Conservation (phyloP, 169 alveolate genomes). For the Plasmodium sp. region DNA sequence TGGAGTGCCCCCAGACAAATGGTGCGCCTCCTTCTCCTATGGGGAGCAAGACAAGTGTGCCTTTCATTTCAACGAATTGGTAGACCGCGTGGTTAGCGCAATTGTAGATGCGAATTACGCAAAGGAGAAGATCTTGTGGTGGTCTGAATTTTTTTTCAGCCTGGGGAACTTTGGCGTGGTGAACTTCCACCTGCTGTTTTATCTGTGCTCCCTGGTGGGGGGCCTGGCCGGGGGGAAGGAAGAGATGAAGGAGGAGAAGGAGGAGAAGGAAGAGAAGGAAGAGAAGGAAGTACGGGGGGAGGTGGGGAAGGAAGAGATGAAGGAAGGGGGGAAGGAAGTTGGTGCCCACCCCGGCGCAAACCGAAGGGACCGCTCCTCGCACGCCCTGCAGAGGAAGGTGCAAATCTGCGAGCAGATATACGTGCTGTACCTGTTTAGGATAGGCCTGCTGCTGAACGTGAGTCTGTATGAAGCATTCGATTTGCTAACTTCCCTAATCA, state of each 20-base stretch:
- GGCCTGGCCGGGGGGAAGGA: neutral
- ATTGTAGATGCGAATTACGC: constrained; percentile 7
- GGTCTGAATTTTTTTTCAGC: constrained; percentile 30
- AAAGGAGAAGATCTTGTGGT: constrained; percentile 21
- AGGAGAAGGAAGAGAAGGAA: neutral
- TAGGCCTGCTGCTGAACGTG: constrained; percentile 26
- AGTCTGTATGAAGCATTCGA: constrained; percentile 48
- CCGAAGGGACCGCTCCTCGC: neutral
- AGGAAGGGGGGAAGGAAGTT: too few relatives aligned
- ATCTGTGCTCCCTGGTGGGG: constrained; percentile 31
- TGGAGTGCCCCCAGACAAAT: neutral
- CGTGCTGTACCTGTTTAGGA: constrained; percentile 25
- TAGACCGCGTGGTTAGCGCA: constrained; percentile 24
- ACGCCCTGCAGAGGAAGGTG: constrained; percentile 1
- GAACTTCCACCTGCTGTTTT: constrained; percentile 44
- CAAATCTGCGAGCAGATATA: constrained; percentile 31
- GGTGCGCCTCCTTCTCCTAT: neutral
- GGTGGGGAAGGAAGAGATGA: too few relatives aligned
- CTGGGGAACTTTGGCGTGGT: constrained; percentile 5
- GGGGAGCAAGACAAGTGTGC: neutral
- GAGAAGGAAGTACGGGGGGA: neutral
- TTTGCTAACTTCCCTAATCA: constrained; percentile 4
- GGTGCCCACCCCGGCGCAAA: neutral
- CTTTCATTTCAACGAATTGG: constrained; percentile 9
- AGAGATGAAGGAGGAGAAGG: neutral